Evolutionary conservation across 495 filamentous ascomycete genomes (phyloP), one percentile per base, ranked within the genome.

Genomic region (Aspergillus homomorphus): DNA sequence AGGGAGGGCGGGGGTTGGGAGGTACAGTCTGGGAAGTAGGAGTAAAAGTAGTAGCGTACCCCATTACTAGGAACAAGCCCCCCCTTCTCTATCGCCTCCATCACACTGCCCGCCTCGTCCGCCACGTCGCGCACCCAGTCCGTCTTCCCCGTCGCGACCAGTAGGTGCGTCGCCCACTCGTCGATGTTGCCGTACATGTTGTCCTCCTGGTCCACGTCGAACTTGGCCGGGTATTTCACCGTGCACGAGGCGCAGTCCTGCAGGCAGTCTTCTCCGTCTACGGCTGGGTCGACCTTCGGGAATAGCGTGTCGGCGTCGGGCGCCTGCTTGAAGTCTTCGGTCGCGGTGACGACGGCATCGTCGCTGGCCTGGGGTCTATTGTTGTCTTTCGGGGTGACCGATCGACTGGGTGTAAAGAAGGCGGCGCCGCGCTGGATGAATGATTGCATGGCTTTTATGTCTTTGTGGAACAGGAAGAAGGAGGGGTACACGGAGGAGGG

Each of bases 91-190:
- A 98, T 84, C 8, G 92, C 95, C 75, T 95, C 86, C 94, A 98
- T 98, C 24, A 98, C 83, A 67, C 91, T 96, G 1, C 92, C 95
- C 71, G 85, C 83, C 76, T 98, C 94, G 63, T 98, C 89, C 45
- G 84, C 86, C 15, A 98, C 89, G 74, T 96, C 88, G 49, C 89
- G 74, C 63, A 92, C 87, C 94, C 94, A 98, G 74, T 98, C 95
- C 21, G 87, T 86, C 77, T 97, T 96, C 43, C 92, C 91, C 1
- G 94, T 98, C 12, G 93, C 94, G 18, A 98, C 91, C 42, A 98
- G 79, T 55, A 96, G 66, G 70, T 98, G 94, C 18, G 90, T 93
- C 53, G 84, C 84, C 88, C 91, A 98, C 10, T 87, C 90, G 60
- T 94, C 91, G 41, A 98, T 83, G 46, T 89, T 78, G 3, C 94